Conservation (phyloP, 257 asterid species). For the Haberlea rhodopensis region DNA sequence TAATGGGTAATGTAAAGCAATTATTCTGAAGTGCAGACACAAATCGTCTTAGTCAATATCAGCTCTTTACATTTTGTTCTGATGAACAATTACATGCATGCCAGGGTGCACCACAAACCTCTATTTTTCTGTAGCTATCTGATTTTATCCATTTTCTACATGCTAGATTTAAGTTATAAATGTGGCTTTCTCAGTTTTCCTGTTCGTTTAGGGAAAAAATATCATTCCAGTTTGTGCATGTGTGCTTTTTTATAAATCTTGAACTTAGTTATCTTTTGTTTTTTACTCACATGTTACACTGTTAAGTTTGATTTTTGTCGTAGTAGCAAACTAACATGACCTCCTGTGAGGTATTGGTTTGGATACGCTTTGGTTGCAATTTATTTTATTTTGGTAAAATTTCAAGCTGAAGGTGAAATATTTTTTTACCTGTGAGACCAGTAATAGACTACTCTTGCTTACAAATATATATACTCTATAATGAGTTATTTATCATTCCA, state of each 20-base stretch:
- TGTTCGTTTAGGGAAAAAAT: too few species aligned
- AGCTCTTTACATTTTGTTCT: not conserved
- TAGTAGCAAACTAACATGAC: not conserved
- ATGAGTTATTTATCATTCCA: not conserved
- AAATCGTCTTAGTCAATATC: not conserved
- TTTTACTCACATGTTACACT: not conserved
- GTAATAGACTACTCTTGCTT: not conserved
- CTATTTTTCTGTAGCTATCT: too few species aligned
- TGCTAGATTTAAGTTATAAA: too few species aligned
- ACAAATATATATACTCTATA: too few species aligned
- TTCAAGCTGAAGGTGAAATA: not conserved
- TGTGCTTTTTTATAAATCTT: not conserved
- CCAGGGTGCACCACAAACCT: too few species aligned
- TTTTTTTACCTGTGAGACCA: not conserved
- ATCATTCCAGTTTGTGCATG: not conserved
- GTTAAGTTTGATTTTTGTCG: not conserved
- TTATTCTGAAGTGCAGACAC: too few species aligned
- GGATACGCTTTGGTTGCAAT: not conserved
- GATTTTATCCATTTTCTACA: too few species aligned
- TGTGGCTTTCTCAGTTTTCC: too few species aligned
- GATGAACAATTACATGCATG: not conserved
- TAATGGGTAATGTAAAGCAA: not conserved
- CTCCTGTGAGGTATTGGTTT: not conserved
- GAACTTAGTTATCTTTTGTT: not conserved
- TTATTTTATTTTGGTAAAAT: not conserved